Evolutionary conservation across 192 early-diverging fungal species (phyloP).

Genomic region (Coemansia sp.): DNA sequence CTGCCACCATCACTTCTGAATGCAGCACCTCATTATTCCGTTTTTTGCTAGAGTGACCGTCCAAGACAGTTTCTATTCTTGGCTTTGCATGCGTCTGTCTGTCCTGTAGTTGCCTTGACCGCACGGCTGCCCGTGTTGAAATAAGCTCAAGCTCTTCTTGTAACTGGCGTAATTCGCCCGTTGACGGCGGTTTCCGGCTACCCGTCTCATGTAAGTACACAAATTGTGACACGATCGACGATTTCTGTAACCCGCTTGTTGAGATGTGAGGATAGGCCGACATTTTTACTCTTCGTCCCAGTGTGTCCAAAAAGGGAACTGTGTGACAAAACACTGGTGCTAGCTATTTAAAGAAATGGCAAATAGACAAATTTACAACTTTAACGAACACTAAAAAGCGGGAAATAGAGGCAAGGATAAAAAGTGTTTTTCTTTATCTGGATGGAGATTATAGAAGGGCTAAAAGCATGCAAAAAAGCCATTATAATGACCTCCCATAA

Average conservation of each 20-base stretch:
- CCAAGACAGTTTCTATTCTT: neutral
- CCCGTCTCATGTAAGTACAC: slow-evolving; percentile 12
- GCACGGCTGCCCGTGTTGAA: slow-evolving; percentile 19
- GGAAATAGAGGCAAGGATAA: no score
- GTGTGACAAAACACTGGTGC: no score
- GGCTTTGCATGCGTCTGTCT: slow-evolving; percentile 1
- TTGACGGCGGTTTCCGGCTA: slow-evolving; percentile 13
- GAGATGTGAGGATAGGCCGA: slow-evolving; percentile 15
- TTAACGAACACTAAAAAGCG: no score
- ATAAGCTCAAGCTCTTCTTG: slow-evolving; percentile 41
- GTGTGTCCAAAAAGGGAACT: neutral
- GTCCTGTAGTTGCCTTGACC: slow-evolving; percentile 24
- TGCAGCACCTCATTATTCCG: neutral
- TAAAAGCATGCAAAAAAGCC: no score
- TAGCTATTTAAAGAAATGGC: no score
- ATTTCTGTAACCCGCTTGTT: slow-evolving; percentile 33
- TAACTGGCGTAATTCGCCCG: slow-evolving; percentile 36
- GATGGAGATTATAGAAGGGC: no score
- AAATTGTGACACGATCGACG: slow-evolving; percentile 30
- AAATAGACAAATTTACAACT: no score
- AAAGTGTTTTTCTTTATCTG: no score
- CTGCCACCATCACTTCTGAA: neutral
- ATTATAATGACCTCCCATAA: no score
- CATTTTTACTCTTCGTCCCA: slow-evolving; percentile 9
- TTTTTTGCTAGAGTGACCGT: neutral